phyloP scores from a whole-genome alignment of 768 basidiomycete genomes.

The Phylloporus scabripes region DNA sequence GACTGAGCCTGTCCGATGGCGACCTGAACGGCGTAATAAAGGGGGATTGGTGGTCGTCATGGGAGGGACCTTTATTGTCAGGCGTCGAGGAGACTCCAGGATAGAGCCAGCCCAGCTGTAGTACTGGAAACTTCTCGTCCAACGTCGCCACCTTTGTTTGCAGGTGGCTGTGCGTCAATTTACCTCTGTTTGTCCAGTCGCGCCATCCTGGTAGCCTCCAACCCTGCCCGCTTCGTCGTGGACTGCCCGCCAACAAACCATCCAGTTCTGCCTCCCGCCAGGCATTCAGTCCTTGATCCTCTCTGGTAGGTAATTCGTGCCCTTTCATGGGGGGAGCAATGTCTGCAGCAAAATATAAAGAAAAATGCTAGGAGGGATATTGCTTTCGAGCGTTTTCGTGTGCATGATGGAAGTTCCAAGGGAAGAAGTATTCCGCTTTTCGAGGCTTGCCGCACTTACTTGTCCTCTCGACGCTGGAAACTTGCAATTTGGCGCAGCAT shows the following conservation, averaged over 20 bases:
- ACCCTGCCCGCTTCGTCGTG: constrained; percentile 25
- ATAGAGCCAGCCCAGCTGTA: constrained; percentile 9
- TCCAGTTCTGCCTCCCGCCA: neutral
- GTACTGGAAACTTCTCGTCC: constrained; percentile 17
- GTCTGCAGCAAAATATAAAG: neutral
- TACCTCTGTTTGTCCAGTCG: constrained; percentile 23
- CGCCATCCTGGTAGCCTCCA: constrained; percentile 16
- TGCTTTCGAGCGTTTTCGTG: constrained; percentile 10
- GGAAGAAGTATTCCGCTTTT: constrained; percentile 29
- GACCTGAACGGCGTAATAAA: constrained; percentile 21
- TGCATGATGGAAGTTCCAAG: constrained; percentile 32
- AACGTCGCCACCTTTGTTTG: constrained; percentile 29
- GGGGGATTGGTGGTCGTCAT: constrained; percentile 15
- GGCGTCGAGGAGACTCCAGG: constrained; percentile 20
- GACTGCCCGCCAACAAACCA: constrained; percentile 14
- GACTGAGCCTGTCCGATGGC: constrained; percentile 19
- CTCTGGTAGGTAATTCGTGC: neutral
- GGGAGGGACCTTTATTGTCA: constrained; percentile 20
- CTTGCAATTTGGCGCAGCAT: constrained; percentile 14
- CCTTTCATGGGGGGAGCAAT: neutral
- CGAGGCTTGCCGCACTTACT: constrained; percentile 14
- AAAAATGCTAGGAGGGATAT: constrained; percentile 1
- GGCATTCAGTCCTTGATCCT: neutral
- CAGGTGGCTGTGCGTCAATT: constrained; percentile 27
- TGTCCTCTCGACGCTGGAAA: constrained; percentile 20